phyloP scores from a whole-genome alignment of 768 basidiomycete species.

The Podaxis sp. region DNA sequence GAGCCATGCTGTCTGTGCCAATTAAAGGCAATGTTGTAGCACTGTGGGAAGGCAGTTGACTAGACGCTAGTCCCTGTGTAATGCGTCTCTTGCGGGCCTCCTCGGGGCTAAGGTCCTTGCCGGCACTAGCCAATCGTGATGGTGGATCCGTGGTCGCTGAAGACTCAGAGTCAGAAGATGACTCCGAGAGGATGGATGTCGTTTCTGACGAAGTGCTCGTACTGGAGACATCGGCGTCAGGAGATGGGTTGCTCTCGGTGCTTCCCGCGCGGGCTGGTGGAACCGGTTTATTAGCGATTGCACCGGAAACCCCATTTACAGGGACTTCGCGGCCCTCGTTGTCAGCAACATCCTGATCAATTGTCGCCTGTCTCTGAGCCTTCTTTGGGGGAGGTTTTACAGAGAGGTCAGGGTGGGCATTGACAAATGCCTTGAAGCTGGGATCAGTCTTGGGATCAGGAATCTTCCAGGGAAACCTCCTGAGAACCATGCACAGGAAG shows the following conservation, averaged over 20 bases:
- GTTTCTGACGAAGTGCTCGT: constrained; percentile 43
- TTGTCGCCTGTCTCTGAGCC: constrained; percentile 10
- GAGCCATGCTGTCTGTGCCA: constrained; percentile 4
- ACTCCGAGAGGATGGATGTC: constrained; percentile 43
- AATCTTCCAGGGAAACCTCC: constrained; percentile 98
- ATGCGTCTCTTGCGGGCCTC: constrained; percentile 20
- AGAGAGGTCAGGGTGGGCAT: constrained; percentile 87
- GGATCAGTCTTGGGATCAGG: constrained; percentile 93
- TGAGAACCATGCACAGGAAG: constrained; percentile 97
- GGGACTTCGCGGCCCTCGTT: constrained; percentile 24
- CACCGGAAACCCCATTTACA: constrained; percentile 26
- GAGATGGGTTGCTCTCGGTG: constrained; percentile 28
- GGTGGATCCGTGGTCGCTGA: constrained; percentile 51
- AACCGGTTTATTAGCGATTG: constrained; percentile 24
- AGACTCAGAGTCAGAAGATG: constrained; percentile 39
- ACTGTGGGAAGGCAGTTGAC: constrained; percentile 14
- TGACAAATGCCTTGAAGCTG: constrained; percentile 88
- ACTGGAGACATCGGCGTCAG: constrained; percentile 33
- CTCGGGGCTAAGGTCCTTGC: constrained; percentile 26
- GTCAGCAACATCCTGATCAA: constrained; percentile 17
- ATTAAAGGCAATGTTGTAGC: constrained; percentile 11
- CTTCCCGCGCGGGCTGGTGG: constrained; percentile 33
- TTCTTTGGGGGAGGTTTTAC: constrained; percentile 45
- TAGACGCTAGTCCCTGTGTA: constrained; percentile 2
- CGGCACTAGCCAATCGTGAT: constrained; percentile 40